These are phyloP conservation scores for Trichophyton rubrum DNA, from an alignment of 2,329 filamentous ascomycete genomes.

Conservation along the genomic window DNA sequence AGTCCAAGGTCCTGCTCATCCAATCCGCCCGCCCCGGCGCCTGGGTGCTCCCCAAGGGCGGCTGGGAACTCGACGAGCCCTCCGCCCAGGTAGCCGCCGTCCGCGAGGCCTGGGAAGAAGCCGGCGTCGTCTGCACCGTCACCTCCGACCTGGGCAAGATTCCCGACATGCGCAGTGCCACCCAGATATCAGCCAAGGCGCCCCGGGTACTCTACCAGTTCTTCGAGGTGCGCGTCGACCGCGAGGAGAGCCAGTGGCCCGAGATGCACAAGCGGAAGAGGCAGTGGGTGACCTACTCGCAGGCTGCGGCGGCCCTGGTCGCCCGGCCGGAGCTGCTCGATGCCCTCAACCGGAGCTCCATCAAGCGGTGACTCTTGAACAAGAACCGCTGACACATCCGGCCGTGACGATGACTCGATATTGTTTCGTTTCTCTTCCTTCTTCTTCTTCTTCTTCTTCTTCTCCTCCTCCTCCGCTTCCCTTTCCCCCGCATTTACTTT, in stretches of 20 bases:
- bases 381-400: background rate
- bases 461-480: no score
- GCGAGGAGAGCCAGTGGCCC: conserved; percentile 79
- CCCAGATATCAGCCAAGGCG: conserved; percentile 43
- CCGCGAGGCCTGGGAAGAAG: conserved; percentile 96
- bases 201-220: conserved; percentile 54
- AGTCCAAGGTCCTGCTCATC: conserved; percentile 79
- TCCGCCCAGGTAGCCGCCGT: conserved; percentile 71
- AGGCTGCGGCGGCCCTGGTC: conserved; percentile 66
- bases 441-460: background rate
- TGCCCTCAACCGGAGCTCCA: conserved; percentile 68
- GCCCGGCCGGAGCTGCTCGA: conserved; percentile 77
- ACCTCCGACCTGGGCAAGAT: conserved; percentile 79
- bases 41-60: conserved; percentile 96
- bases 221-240: conserved; percentile 72
- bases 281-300: conserved; percentile 74
- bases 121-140: conserved; percentile 76
- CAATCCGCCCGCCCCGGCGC: conserved; percentile 81
- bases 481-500: background rate
- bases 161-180: conserved; percentile 56
- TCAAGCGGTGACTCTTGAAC: conserved; percentile 35
- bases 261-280: conserved; percentile 85
- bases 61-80: conserved; percentile 90
- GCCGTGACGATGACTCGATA: background rate
- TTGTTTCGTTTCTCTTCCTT: background rate